Evolutionary conservation across 768 basidiomycete genomes (phyloP), one percentile per base, ranked within the genome.

Genomic region (Rhodocollybia butyracea): DNA sequence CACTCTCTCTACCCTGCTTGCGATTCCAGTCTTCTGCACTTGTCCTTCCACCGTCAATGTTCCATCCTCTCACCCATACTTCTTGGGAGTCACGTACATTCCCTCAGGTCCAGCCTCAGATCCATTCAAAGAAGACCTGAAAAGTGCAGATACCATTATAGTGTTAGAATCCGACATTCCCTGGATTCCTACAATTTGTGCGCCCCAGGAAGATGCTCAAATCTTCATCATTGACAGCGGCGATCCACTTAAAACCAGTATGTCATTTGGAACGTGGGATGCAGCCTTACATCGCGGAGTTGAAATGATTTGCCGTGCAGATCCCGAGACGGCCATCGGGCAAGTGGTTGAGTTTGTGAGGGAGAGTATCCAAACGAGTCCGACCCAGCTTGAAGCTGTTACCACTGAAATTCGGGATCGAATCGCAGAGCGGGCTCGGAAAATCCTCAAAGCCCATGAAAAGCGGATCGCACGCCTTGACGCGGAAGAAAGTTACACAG

Each of bases 101-200:
- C 68, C 63, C 0, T 69, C 74, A 2, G 74, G 66, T 24, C 80
- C 82, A 43, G 76, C 79, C 26, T 63, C 66, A 1, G 53, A 54
- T 45, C 21, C 41, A 34, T 54, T 45, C 29, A 30, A 34, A 21
- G 41, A 43, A n/a, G 72, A 76, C 47, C 75, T 89, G 19, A 69
- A 70, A 30, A 66, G 68, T 22, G 85, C 85, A 0, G 88, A 90
- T 58, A 77, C 82, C 3, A 75, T 90, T 17, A 67, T 90, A 10
- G 69, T 88, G 17, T 57, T 90, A n/a, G 87, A 89, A 55, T 75
- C 73, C 7, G 85, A 86, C 57, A 69, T 87, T 0, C 84, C 87
- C 0, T 89, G 86, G 84, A 81, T 86, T 26, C 76, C 81, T 1
- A 70, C 63, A 42, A 73, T 78, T 51, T 76, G 77, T 31, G 70